Percentiles rank a stretch among this genome's conserved stretches.
These are phyloP conservation scores for Quercus engelmannii DNA, from an alignment of 306 rosid genomes.

Conservation along the genomic window DNA sequence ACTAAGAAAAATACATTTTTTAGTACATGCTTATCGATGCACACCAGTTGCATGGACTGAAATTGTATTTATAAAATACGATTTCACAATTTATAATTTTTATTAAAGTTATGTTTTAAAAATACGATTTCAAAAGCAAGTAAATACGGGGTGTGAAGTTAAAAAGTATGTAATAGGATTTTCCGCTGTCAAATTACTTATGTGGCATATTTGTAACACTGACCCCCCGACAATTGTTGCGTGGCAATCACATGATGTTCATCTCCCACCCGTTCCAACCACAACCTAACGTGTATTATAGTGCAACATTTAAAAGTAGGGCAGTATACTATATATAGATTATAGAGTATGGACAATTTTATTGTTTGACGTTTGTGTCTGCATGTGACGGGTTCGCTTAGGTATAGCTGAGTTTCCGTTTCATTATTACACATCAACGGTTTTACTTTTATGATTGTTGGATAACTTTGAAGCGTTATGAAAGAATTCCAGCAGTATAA, in stretches of 20 bases:
- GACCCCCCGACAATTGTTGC: conserved; percentile 29
- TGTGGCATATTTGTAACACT: conserved; percentile 17
- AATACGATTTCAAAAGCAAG: no score
- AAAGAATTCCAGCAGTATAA: no score
- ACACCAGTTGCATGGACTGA: no score
- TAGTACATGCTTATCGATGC: no score
- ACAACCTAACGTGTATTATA: conserved; percentile 21
- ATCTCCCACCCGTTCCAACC: conserved; percentile 42
- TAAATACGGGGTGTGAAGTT: no score
- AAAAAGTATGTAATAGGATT: not conserved
- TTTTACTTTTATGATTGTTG: not conserved
- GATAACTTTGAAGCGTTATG: no score
- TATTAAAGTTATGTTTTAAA: no score
- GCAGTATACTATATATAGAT: no score
- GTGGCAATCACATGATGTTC: conserved; percentile 41
- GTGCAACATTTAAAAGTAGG: not conserved
- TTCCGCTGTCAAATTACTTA: not conserved
- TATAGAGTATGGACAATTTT: not conserved
- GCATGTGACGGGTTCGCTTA: not conserved
- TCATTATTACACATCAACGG: not conserved
- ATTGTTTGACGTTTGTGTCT: not conserved
- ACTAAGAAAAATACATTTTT: no score
- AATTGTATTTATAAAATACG: no score
- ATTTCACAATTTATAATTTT: no score
- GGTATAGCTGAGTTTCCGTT: not conserved